Percentiles rank a stretch among this genome's conserved stretches.
These are phyloP conservation scores for Dentipellis sp. DNA, from an alignment of 768 basidiomycete genomes.

Conservation along the genomic window DNA sequence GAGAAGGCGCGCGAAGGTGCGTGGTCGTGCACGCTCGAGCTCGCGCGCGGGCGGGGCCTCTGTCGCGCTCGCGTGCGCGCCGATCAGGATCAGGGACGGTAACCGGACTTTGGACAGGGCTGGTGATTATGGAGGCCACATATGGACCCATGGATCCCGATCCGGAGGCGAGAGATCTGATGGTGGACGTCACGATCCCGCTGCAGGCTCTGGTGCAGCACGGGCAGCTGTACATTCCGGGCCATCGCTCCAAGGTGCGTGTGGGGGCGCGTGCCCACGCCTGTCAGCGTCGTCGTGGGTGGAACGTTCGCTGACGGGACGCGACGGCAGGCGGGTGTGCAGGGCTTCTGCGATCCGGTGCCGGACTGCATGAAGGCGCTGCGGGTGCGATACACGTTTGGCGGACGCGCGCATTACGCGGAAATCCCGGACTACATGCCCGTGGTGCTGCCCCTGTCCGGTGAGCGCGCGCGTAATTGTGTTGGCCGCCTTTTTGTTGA, in stretches of 20 bases:
- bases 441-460: constrained; percentile 67
- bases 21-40: constrained; percentile 3
- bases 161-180: constrained; percentile 30
- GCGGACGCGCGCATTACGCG: constrained; percentile 62
- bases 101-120: constrained; percentile 32
- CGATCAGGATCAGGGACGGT: neutral
- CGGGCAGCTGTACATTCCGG: constrained; percentile 71
- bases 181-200: constrained; percentile 71
- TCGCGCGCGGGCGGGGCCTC: constrained; percentile 3
- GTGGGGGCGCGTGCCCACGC: neutral
- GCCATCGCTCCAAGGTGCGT: constrained; percentile 64
- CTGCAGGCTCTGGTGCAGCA: constrained; percentile 75
- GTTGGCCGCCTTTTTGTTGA: constrained; percentile 1
- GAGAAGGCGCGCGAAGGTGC: constrained; percentile 65
- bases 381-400: constrained; percentile 69
- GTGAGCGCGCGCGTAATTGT: constrained; percentile 31
- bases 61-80: neutral
- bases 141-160: constrained; percentile 48
- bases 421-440: constrained; percentile 66
- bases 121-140: constrained; percentile 66
- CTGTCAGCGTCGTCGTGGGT: neutral
- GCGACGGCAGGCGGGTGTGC: constrained; percentile 47
- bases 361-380: constrained; percentile 64
- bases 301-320: neutral
- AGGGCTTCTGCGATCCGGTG: constrained; percentile 86